phyloP scores from a whole-genome alignment of 2,329 filamentous ascomycete species.

The Fusarium sp. region DNA sequence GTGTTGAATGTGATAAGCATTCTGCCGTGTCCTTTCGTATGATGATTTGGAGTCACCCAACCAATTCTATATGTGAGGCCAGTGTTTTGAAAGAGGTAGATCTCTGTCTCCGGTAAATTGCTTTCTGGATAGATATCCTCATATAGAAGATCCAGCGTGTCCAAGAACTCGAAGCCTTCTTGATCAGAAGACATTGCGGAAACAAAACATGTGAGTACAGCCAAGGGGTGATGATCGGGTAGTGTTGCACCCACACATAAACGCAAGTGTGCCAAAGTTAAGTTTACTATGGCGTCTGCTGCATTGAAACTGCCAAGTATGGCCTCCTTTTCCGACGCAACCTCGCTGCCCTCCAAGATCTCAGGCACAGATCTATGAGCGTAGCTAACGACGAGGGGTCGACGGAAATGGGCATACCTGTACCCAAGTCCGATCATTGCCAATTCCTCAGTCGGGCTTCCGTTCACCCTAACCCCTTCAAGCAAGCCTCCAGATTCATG shows the following conservation, averaged over 20 bases:
- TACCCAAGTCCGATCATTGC: too few relatives aligned
- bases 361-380: background rate
- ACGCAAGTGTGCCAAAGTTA: background rate
- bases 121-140: too few relatives aligned
- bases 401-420: too few relatives aligned
- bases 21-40: fast-evolving
- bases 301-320: fast-evolving
- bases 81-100: too few relatives aligned
- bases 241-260: fast-evolving
- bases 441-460: too few relatives aligned
- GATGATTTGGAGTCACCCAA: too few relatives aligned
- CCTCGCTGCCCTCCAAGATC: fast-evolving
- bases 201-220: too few relatives aligned
- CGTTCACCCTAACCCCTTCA: background rate
- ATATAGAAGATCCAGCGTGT: background rate
- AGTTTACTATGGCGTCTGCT: fast-evolving
- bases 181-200: fast-evolving
- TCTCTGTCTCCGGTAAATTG: too few relatives aligned
- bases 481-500: background rate
- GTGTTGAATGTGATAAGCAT: fast-evolving
- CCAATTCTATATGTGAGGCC: too few relatives aligned
- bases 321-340: fast-evolving
- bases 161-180: fast-evolving
- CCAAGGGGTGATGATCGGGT: fast-evolving
- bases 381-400: fast-evolving